Percentiles rank a stretch among this genome's conserved stretches.
Evolutionary conservation across 768 basidiomycete genomes (phyloP).

Genomic region (Trametes coccinea): DNA sequence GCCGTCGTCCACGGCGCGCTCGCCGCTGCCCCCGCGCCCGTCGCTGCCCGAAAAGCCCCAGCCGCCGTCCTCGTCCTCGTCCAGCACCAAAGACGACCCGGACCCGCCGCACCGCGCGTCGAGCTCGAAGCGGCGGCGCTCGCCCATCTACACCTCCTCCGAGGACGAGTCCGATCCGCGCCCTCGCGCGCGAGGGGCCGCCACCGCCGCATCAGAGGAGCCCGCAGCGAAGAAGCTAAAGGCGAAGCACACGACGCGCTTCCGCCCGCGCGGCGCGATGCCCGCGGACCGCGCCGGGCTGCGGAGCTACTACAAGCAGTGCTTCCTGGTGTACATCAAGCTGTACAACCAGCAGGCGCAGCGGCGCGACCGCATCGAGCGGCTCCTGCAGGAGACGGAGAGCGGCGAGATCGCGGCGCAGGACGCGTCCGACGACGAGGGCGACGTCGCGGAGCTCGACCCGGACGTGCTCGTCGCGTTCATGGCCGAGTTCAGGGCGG

Average conservation of each 20-base stretch:
- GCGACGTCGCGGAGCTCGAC: slow-evolving; percentile 54
- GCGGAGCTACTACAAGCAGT: slow-evolving; percentile 51
- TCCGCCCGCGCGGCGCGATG: slow-evolving; percentile 30
- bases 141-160: slow-evolving; percentile 68
- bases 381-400: slow-evolving; percentile 43
- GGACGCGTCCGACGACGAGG: slow-evolving; percentile 37
- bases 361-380: slow-evolving; percentile 54
- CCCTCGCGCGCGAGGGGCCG: slow-evolving; percentile 29
- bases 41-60: slow-evolving; percentile 14
- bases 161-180: slow-evolving; percentile 51
- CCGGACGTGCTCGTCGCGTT: slow-evolving; percentile 24
- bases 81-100: slow-evolving; percentile 3
- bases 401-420: slow-evolving; percentile 39
- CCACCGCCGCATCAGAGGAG: slow-evolving; percentile 5
- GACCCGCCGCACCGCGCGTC: background rate
- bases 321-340: slow-evolving; percentile 53
- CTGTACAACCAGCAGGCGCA: slow-evolving; percentile 47
- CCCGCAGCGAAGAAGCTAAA: slow-evolving; percentile 35
- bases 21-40: slow-evolving; percentile 12
- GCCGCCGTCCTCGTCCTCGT: slow-evolving; percentile 14
- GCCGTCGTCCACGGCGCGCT: slow-evolving; percentile 10
- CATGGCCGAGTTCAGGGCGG: slow-evolving; percentile 41
- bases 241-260: slow-evolving; percentile 19
- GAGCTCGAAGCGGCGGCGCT: slow-evolving; percentile 37
- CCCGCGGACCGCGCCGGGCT: slow-evolving; percentile 53